Conservation (phyloP, 257 asterid genomes). For the Nicotiana tabacum region DNA sequence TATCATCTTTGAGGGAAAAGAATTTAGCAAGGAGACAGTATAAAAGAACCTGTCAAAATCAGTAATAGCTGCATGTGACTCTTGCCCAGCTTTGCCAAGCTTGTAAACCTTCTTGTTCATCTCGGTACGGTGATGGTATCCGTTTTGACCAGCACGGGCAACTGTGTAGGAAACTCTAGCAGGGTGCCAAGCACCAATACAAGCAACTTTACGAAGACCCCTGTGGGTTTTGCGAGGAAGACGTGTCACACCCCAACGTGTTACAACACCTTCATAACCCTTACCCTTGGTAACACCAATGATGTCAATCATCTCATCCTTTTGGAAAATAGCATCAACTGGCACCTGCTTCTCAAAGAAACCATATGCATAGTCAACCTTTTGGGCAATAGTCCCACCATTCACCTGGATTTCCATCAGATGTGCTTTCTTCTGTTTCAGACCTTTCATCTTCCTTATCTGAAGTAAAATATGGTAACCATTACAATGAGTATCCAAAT, state of each 20-base stretch:
- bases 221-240: constrained; percentile 62
- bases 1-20: background rate
- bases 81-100: constrained; percentile 52
- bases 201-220: constrained; percentile 64
- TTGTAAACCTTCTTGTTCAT: constrained; percentile 59
- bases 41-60: constrained; percentile 44
- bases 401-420: constrained; percentile 62
- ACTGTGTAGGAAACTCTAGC: constrained; percentile 59
- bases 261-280: constrained; percentile 61
- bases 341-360: constrained; percentile 66
- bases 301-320: constrained; percentile 60
- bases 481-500: background rate
- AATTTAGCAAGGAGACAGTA: background rate
- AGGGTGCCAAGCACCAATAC: constrained; percentile 69
- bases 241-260: constrained; percentile 75
- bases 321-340: constrained; percentile 52
- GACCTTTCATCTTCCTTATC: constrained; percentile 63
- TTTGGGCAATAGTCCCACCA: constrained; percentile 60
- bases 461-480: constrained; percentile 11
- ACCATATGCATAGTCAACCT: constrained; percentile 54
- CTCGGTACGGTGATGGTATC: constrained; percentile 61
- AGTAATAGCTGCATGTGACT: constrained; percentile 41
- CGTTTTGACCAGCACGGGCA: constrained; percentile 64
- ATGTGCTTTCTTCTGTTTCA: constrained; percentile 62
- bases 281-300: constrained; percentile 62